Evolutionary conservation across 345 rosid species (phyloP).

Genomic region (Dipteronia sinensis): DNA sequence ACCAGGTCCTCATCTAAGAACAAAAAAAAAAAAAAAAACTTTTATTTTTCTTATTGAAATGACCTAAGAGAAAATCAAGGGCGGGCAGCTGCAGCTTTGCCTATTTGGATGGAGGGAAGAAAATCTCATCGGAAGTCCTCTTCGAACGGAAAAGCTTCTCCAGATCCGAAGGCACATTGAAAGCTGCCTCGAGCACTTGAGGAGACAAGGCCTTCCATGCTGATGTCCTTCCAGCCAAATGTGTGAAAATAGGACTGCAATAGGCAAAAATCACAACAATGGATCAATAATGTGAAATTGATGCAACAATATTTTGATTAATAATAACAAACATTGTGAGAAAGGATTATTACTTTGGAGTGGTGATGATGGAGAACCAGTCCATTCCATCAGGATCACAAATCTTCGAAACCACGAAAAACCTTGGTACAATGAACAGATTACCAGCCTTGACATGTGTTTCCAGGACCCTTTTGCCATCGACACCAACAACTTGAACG

Average conservation of each 20-base stretch:
- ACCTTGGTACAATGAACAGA: slow-evolving; percentile 85
- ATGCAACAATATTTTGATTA: no score
- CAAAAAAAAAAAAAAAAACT: no score
- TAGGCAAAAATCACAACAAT: background rate
- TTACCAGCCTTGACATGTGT: slow-evolving; percentile 67
- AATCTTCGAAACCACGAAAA: slow-evolving; percentile 82
- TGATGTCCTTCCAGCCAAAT: slow-evolving; percentile 81
- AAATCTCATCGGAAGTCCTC: slow-evolving; percentile 69
- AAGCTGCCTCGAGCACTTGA: slow-evolving; percentile 71
- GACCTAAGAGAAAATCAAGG: background rate
- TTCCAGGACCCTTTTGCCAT: slow-evolving; percentile 75
- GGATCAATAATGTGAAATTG: background rate
- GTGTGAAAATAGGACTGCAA: slow-evolving; percentile 86
- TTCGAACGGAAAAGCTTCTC: slow-evolving; percentile 69
- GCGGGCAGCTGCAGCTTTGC: background rate
- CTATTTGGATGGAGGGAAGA: slow-evolving; percentile 79
- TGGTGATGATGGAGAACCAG: slow-evolving; percentile 92
- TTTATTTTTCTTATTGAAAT: background rate
- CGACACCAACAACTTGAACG: slow-evolving; percentile 75
- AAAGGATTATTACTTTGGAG: slow-evolving; percentile 60
- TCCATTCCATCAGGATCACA: slow-evolving; percentile 79
- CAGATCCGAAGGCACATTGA: slow-evolving; percentile 56
- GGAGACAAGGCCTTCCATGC: slow-evolving; percentile 86
- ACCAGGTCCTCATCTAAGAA: background rate
- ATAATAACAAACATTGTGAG: no score